A percentile compares a stretch with the other conserved stretches of the same genome.
These are phyloP conservation scores for Raffaelea albimanens DNA, from an alignment of 2,329 filamentous ascomycete species.

Conservation along the genomic window DNA sequence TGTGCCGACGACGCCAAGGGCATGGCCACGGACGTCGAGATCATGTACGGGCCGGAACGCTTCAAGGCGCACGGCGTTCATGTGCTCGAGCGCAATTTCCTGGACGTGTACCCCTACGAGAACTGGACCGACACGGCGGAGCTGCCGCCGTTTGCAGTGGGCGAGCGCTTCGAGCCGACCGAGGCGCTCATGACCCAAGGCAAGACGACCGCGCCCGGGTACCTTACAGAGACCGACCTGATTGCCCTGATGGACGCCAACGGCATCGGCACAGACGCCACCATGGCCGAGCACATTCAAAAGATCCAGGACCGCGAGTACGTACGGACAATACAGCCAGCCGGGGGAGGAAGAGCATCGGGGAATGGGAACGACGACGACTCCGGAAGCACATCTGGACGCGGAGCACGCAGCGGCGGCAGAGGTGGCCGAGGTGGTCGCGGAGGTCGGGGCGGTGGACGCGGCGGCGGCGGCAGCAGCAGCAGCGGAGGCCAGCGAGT, in stretches of 20 bases:
- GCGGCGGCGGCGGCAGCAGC: constrained; percentile 29
- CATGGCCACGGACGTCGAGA: constrained; percentile 72
- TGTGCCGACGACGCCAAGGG: constrained; percentile 92
- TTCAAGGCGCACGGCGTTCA: constrained; percentile 78
- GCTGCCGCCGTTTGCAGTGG: constrained; percentile 68
- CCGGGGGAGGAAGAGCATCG: constrained; percentile 24
- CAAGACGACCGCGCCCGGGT: constrained; percentile 75
- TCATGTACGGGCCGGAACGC: constrained; percentile 71
- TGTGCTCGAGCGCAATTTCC: constrained; percentile 82
- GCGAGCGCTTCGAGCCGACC: constrained; percentile 76
- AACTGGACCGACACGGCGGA: constrained; percentile 86
- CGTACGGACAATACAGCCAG: constrained; percentile 50
- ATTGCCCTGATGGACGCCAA: constrained; percentile 98
- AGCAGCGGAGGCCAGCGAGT: constrained; percentile 56
- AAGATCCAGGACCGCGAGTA: constrained; percentile 91
- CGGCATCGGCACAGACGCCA: constrained; percentile 95
- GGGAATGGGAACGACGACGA: constrained; percentile 27
- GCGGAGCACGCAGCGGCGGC: constrained; percentile 37
- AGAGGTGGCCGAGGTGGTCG: constrained; percentile 28
- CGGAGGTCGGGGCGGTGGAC: constrained; percentile 24
- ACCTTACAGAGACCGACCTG: constrained; percentile 89
- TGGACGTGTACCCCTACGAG: constrained; percentile 93
- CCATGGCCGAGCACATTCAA: constrained; percentile 96
- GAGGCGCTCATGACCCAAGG: constrained; percentile 86
- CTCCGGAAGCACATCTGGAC: constrained; percentile 40